Base-by-base conservation (phyloP, 2,329 filamentous ascomycete genomes). In the Colletotrichum lini region DNA sequence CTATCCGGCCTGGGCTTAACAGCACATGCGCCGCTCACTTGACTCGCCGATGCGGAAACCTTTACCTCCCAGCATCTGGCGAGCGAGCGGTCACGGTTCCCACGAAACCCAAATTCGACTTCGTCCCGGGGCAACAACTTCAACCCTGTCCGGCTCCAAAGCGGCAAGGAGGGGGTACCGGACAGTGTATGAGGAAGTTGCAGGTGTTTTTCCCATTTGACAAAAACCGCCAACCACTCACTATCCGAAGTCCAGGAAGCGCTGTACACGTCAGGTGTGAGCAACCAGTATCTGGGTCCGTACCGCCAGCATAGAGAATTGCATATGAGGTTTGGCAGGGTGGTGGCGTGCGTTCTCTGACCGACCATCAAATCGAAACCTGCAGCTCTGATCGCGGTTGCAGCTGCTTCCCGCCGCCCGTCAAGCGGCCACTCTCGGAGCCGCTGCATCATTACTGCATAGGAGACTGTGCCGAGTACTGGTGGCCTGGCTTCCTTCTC, bases 341-440 rank as follows among this genome's bases (percentile, higher is more conserved):
- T 73, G 72, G 69, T 72, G 64, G 69, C 52, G 69, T 66, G 60
- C 65, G 59, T 68, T 61, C 50, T 26, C 65, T 52, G 35, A 45
- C 30, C 62, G 69, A 56, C 65, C 64, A 45, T 61, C 69, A 57
- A 72, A 72, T 73, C 72, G 67, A 72, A 53, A 68, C 72, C 72
- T 73, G 72, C 69, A 73, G 69, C 56, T 65, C 64, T 69, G 60
- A 73, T 73, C 61, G 69, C 50, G 54, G 63, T 60, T 72, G 64
- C 72, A 73, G 72, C 63, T 57, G 56, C 67, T 66, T 70, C 54
- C 56, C 42, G 49, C 61, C 67, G 49, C 61, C 67, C 60, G 70
- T 56, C 57, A 21, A 71, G 60, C 61, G 50, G 23, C 57, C 26
- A 44, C 56, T 21, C 15, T 35, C 40, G 56, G 59, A 49, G 61